phyloP scores from a whole-genome alignment of 371 early-diverging fungal genomes.

The Mortierella sp. region DNA sequence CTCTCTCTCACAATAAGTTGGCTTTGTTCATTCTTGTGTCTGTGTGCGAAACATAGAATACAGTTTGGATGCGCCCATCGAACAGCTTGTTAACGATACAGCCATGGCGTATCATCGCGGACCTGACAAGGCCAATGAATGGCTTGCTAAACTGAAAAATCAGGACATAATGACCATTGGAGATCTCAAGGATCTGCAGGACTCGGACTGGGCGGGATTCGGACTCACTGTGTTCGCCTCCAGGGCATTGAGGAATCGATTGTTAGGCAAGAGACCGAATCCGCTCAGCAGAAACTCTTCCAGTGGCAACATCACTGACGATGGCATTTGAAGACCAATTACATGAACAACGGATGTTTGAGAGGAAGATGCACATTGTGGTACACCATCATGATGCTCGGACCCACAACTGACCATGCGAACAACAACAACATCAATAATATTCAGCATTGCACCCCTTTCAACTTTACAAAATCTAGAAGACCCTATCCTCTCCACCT shows the following conservation, averaged over 20 bases:
- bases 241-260: slow-evolving; percentile 84
- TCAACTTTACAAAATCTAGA: too few species aligned
- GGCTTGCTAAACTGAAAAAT: slow-evolving; percentile 73
- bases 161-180: slow-evolving; percentile 88
- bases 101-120: slow-evolving; percentile 74
- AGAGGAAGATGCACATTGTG: too few species aligned
- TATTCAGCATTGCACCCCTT: too few species aligned
- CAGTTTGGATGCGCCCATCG: slow-evolving; percentile 69
- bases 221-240: slow-evolving; percentile 89
- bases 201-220: slow-evolving; percentile 80
- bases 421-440: too few species aligned
- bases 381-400: too few species aligned
- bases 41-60: slow-evolving; percentile 55
- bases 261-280: slow-evolving; percentile 72
- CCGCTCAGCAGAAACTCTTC: slow-evolving; percentile 67
- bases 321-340: slow-evolving; percentile 72
- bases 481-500: too few species aligned
- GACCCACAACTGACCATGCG: too few species aligned
- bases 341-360: slow-evolving; percentile 74
- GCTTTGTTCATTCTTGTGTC: background rate
- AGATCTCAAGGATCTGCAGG: slow-evolving; percentile 78
- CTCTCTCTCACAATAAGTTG: too few species aligned
- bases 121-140: slow-evolving; percentile 79
- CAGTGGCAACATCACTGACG: slow-evolving; percentile 67
- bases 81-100: slow-evolving; percentile 77